phyloP scores from a whole-genome alignment of 2,329 filamentous ascomycete genomes.

The Cytospora leucostoma region DNA sequence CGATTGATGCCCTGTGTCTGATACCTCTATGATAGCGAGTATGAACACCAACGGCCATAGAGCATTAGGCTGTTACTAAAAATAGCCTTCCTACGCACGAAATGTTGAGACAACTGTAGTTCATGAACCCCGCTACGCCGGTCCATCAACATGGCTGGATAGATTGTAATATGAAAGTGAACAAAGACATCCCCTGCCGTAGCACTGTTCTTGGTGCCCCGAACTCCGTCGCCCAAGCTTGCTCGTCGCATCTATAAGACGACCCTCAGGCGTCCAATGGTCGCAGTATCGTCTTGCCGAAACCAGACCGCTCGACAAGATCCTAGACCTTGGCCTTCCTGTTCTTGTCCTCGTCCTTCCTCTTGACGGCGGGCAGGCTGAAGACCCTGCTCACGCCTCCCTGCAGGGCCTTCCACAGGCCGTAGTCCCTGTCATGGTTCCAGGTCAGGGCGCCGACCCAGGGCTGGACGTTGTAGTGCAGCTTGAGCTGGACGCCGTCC shows the following conservation, averaged over 20 bases:
- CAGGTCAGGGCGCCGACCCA: conserved; percentile 91
- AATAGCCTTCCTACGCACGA: background rate
- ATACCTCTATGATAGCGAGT: background rate
- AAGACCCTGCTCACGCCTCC: conserved; percentile 68
- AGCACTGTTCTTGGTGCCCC: background rate
- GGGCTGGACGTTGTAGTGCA: conserved; percentile 97
- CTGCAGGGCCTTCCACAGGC: conserved; percentile 65
- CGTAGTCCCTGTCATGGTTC: conserved; percentile 62
- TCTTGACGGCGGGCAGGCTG: conserved; percentile 65
- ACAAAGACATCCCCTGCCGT: background rate
- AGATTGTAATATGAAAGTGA: background rate
- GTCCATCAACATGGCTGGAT: background rate
- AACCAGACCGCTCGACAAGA: background rate
- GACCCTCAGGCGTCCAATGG: background rate
- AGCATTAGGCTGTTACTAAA: background rate
- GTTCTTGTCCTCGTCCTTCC: conserved; percentile 47
- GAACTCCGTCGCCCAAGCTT: background rate
- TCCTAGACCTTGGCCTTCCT: conserved; percentile 10
- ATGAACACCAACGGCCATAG: background rate
- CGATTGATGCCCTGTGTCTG: background rate
- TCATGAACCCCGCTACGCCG: background rate
- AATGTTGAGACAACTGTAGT: background rate
- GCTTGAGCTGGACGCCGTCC: conserved; percentile 71
- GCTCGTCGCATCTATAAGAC: background rate
- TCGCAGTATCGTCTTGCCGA: no score